Evolutionary conservation across 352 stramenopile genomes (phyloP), one percentile per base, ranked within the genome.

Genomic region (Lagenidium sp.): DNA sequence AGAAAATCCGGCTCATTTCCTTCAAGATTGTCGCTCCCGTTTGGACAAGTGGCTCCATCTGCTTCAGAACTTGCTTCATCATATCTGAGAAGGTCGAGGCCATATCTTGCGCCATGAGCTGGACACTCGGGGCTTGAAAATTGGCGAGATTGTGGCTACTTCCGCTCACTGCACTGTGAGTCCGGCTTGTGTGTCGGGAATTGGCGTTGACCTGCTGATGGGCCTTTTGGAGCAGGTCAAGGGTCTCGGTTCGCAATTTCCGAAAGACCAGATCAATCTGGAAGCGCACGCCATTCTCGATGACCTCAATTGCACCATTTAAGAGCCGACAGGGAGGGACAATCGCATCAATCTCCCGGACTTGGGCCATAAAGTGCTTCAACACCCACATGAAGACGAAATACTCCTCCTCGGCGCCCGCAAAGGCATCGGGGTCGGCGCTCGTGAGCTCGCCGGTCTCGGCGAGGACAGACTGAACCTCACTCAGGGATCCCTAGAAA

Each of bases 321-420:
- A 60, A 57, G 10, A 85, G 38, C 13, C 62, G 51, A 21, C 63
- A 80, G 15, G 75, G 67, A n/a, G 75, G 78, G 16, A 86, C 65
- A 16, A 75, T 62, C 18, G 41, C 56, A 30, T 85, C 64, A 18
- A 86, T 56, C 25, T 66, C 49, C 29, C 75, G 70, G 35, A 86
- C 72, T 48, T 79, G 56, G 4, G 68, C 53, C 8, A 90, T 56
- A 57, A 90, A 88, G 31, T 75, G 50, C 47, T 88, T 86, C 37
- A 93, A 64, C 41, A 88, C 74, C 40, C 65, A 75, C 81, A 93
- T 90, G 36, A 93, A 66, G 25, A 84, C 67, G 48, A 83, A 73
- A 34, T 90, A 93, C 31, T 85, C 68, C 23, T 76, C 78, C n/a
- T 70, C 51, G n/a, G 62, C 43, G 6, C 50, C 52, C 2, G 57